Evolutionary conservation across 768 basidiomycete species (phyloP).

Genomic region (Hortiboletus campestris): DNA sequence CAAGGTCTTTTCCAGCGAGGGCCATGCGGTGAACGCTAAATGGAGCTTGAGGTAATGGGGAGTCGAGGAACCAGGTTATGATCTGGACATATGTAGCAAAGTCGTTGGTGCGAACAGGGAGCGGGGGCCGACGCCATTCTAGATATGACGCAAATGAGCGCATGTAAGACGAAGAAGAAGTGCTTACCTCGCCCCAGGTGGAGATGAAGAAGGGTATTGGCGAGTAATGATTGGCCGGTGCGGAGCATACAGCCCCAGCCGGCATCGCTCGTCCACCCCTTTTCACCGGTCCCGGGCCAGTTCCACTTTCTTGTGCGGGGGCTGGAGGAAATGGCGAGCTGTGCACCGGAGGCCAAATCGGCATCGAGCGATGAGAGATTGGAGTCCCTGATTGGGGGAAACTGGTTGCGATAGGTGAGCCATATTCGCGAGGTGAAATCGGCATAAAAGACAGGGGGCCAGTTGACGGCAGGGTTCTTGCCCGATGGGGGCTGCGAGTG

Average conservation of each 20-base stretch:
- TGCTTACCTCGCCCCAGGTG: slow-evolving; percentile 70
- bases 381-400: slow-evolving; percentile 73
- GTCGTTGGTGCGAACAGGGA: slow-evolving; percentile 54
- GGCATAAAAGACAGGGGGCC: slow-evolving; percentile 81
- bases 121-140: slow-evolving; percentile 85
- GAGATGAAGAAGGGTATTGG: slow-evolving; percentile 71
- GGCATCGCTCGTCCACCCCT: slow-evolving; percentile 79
- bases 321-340: slow-evolving; percentile 38
- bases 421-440: slow-evolving; percentile 89
- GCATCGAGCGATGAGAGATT: slow-evolving; percentile 43
- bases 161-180: slow-evolving; percentile 4
- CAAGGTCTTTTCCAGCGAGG: slow-evolving; percentile 88
- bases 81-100: slow-evolving; percentile 91
- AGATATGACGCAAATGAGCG: slow-evolving; percentile 8
- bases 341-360: slow-evolving; percentile 30
- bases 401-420: slow-evolving; percentile 91
- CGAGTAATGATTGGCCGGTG: slow-evolving; percentile 82
- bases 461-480: slow-evolving; percentile 41
- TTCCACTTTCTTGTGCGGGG: slow-evolving; percentile 57
- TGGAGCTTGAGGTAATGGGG: slow-evolving; percentile 77
- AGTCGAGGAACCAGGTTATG: slow-evolving; percentile 93
- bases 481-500: slow-evolving; percentile 36
- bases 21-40: slow-evolving; percentile 98
- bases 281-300: slow-evolving; percentile 63
- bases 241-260: slow-evolving; percentile 94